Evolutionary conservation across 78 protist species (phyloP), one percentile per base, ranked within the genome.

Genomic region (Acrasis kona): DNA sequence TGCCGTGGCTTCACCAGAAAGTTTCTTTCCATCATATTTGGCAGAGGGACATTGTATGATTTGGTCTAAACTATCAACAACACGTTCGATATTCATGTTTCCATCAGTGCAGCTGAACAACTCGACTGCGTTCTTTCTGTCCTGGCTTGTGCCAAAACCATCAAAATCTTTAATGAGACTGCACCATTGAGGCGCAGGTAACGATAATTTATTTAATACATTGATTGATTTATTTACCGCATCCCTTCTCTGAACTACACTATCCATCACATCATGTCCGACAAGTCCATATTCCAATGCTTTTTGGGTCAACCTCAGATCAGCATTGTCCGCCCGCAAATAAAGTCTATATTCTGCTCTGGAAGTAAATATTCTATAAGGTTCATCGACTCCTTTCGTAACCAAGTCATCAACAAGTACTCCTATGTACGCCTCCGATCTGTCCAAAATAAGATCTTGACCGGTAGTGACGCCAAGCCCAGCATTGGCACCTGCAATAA

Each of bases 331-430:
- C 5, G 92, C 78, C 2, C 97, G 83, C 4, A 94, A 69, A 19
- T 74, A 36, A 29, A 92, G 78, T 36, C 93, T 35, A 35, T 70
- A 77, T 71, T 92, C 93, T 6, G 96, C 82, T 31, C 93, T 83
- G 27, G 91, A 75, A 2, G 98, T 95, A 84, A 95, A 91, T 92
- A 95, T 91, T 28, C 98, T 68, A 65, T 95, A 95, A 0, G 98
- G 96, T 76, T 95, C 98, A 2, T 40, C 30, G 12, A 82, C 88
- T 36, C 96, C 96, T 29, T 84, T 41, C 5, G 82, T 70, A 6
- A 84, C 77, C 9, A 95, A 76, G 78, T 95, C 98, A 68, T 95
- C 98, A 65, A 94, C 72, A 12, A 94, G 66, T 5, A 92, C 96
- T 12, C 98, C 82, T 65, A 30, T 65, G 42, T 80, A 65, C 10